These are phyloP conservation scores for Ogataea nitratoaversa DNA, from an alignment of 805 yeast genomes.

Conservation along the genomic window DNA sequence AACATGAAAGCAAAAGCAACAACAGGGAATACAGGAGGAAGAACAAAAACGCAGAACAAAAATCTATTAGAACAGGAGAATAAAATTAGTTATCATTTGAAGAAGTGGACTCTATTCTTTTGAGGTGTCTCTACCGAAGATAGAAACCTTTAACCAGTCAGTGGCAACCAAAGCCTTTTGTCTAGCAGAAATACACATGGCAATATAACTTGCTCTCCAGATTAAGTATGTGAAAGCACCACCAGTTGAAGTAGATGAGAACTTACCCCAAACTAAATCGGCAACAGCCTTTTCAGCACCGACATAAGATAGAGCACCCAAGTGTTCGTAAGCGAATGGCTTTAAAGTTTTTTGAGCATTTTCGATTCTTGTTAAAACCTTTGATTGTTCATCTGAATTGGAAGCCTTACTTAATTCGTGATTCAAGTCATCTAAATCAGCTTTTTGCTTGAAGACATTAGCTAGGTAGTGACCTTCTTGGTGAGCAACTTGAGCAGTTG, in stretches of 20 bases:
- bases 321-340: constrained; percentile 44
- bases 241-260: constrained; percentile 44
- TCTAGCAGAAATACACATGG: constrained; percentile 52
- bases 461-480: constrained; percentile 51
- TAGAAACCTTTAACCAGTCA: constrained; percentile 48
- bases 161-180: constrained; percentile 48
- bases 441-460: constrained; percentile 37
- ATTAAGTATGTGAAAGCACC: constrained; percentile 51
- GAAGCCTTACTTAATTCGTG: constrained; percentile 36
- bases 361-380: constrained; percentile 38
- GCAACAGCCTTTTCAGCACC: constrained; percentile 57
- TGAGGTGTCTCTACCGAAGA: constrained; percentile 53
- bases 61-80: neutral
- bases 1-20: neutral
- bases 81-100: neutral
- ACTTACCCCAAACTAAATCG: constrained; percentile 53
- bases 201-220: constrained; percentile 53
- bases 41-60: constrained; percentile 1
- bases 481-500: constrained; percentile 57
- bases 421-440: constrained; percentile 40
- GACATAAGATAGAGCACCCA: constrained; percentile 53
- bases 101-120: constrained; percentile 35
- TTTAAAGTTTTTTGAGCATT: constrained; percentile 28
- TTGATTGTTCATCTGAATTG: constrained; percentile 35
- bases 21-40: neutral